phyloP scores from a whole-genome alignment of 768 basidiomycete species.

The Panellus pusillus region DNA sequence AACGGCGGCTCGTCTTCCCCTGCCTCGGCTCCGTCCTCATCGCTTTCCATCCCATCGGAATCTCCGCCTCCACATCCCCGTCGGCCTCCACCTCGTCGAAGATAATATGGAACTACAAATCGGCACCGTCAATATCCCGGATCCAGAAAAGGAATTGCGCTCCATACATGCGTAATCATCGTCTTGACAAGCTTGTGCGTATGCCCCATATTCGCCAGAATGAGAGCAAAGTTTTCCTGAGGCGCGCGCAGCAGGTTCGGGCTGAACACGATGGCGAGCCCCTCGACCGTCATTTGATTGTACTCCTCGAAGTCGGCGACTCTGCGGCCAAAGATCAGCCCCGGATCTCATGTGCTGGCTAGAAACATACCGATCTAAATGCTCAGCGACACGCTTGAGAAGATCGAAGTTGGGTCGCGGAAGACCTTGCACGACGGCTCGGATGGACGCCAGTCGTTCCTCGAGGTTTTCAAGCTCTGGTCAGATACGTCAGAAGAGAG shows the following conservation, averaged over 20 bases:
- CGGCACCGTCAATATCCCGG: slow-evolving; percentile 8
- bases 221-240: slow-evolving; percentile 74
- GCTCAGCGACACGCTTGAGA: slow-evolving; percentile 76
- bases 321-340: slow-evolving; percentile 33
- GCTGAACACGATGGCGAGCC: slow-evolving; percentile 83
- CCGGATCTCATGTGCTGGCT: no score
- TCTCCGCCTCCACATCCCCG: slow-evolving; percentile 63
- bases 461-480: slow-evolving; percentile 74
- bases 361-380: slow-evolving; percentile 66
- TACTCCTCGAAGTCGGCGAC: slow-evolving; percentile 88
- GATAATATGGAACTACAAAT: slow-evolving; percentile 57
- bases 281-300: slow-evolving; percentile 88
- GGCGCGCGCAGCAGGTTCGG: slow-evolving; percentile 78
- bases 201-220: slow-evolving; percentile 78
- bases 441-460: slow-evolving; percentile 60
- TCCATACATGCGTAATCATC: slow-evolving; percentile 71
- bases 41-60: slow-evolving; percentile 37
- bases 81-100: slow-evolving; percentile 73
- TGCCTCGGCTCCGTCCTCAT: slow-evolving; percentile 68
- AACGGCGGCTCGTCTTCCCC: slow-evolving; percentile 31
- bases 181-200: slow-evolving; percentile 75
- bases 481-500: background rate
- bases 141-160: background rate
- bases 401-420: slow-evolving; percentile 77
- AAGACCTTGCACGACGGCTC: slow-evolving; percentile 64